A percentile compares a stretch with the other conserved stretches of the same genome.
Conservation (phyloP, 495 filamentous ascomycete species). For the Rhypophila decipiens region DNA sequence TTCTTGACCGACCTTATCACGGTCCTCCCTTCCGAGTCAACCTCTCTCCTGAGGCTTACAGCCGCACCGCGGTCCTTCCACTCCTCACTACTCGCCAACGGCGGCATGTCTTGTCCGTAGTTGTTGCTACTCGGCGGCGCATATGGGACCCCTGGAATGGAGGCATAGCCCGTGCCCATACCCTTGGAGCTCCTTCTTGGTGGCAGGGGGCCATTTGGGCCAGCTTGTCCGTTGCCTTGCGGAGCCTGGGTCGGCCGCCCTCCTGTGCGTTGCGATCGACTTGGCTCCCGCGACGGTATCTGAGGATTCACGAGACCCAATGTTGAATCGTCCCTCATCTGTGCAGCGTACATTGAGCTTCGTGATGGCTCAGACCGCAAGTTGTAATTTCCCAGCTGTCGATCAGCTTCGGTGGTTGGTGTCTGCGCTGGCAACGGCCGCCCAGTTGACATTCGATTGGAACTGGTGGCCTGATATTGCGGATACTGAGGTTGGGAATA, state of each 20-base stretch:
- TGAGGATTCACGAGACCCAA: constrained; percentile 56
- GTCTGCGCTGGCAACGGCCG: constrained; percentile 3
- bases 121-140: constrained; percentile 33
- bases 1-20: constrained; percentile 86
- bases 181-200: constrained; percentile 63
- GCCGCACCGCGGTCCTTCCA: constrained; percentile 95
- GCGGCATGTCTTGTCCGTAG: constrained; percentile 59
- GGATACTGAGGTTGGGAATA: constrained; percentile 38
- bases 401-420: constrained; percentile 22
- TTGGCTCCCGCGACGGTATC: constrained; percentile 61
- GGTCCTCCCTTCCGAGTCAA: constrained; percentile 75
- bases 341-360: constrained; percentile 51
- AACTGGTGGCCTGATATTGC: constrained; percentile 20
- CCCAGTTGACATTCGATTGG: constrained; percentile 2
- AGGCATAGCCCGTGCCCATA: constrained; percentile 43
- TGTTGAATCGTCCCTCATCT: constrained; percentile 54
- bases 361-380: constrained; percentile 61
- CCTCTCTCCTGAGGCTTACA: constrained; percentile 67
- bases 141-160: constrained; percentile 32
- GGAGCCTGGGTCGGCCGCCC: constrained; percentile 45
- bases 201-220: constrained; percentile 51
- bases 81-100: constrained; percentile 71
- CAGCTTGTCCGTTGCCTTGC: constrained; percentile 43
- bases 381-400: constrained; percentile 38
- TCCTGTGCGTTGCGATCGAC: constrained; percentile 55